Evolutionary conservation across 768 basidiomycete species (phyloP).

Genomic region (Pisolithus microcarpus): DNA sequence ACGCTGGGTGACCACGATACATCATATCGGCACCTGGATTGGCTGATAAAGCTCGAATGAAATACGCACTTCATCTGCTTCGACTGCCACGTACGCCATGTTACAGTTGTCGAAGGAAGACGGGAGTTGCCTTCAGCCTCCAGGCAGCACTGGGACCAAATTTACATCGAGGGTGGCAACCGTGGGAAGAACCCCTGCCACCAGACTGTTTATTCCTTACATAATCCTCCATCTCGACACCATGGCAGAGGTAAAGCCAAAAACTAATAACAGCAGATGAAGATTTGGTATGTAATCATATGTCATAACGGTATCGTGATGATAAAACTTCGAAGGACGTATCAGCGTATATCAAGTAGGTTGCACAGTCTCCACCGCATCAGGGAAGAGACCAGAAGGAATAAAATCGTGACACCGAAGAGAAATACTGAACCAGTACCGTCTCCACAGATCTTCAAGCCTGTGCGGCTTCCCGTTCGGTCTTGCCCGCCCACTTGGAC

Average conservation of each 20-base stretch:
- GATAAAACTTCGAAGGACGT: no score
- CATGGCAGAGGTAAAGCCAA: no score
- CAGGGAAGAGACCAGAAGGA: no score
- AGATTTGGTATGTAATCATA: background rate
- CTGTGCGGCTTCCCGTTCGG: background rate
- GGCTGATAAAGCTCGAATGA: background rate
- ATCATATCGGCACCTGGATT: background rate
- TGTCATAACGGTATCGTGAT: background rate
- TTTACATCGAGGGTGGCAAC: background rate
- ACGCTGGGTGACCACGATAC: conserved; percentile 27
- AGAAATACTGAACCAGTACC: background rate
- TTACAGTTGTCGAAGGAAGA: no score
- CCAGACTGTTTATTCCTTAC: background rate
- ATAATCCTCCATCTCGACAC: background rate
- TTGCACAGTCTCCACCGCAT: no score
- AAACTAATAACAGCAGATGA: no score
- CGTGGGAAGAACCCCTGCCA: background rate
- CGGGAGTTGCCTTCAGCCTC: no score
- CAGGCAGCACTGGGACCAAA: no score
- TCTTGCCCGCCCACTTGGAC: background rate
- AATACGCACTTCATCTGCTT: conserved; percentile 56
- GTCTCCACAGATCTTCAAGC: background rate
- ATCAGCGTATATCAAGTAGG: no score
- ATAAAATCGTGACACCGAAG: background rate
- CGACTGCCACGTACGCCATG: conserved; percentile 71